A percentile compares a stretch with the other conserved stretches of the same genome.
These are phyloP conservation scores for Umbelopsis sp. DNA, from an alignment of 192 early-diverging fungal species.

Conservation along the genomic window DNA sequence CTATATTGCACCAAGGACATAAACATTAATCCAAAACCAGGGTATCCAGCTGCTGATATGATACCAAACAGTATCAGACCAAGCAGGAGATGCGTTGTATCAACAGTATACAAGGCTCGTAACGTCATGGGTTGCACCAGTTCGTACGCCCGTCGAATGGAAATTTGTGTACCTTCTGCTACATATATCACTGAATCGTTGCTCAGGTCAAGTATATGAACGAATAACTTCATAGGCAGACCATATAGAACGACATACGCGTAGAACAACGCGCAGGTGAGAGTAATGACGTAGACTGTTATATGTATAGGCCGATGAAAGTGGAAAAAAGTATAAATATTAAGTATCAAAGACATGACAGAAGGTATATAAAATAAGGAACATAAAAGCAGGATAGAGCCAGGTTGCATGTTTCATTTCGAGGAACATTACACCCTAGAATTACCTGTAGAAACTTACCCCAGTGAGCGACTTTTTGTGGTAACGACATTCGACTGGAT, in stretches of 20 bases:
- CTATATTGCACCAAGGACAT: not conserved
- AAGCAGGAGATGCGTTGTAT: constrained; percentile 1
- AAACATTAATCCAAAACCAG: not conserved
- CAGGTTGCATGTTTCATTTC: too few species aligned
- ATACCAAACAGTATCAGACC: not conserved
- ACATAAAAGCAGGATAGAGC: not conserved
- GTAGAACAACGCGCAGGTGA: not conserved
- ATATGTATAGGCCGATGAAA: not conserved
- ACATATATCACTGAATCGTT: not conserved
- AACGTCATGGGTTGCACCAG: not conserved
- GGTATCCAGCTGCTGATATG: not conserved
- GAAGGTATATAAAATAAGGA: too few species aligned
- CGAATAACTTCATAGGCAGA: not conserved
- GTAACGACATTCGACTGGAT: not conserved
- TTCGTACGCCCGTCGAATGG: constrained; percentile 1
- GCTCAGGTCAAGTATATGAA: not conserved
- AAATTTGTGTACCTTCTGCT: constrained; percentile 7
- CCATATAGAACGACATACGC: constrained; percentile 7
- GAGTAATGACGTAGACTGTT: not conserved
- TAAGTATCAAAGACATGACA: too few species aligned
- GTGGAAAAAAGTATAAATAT: not conserved
- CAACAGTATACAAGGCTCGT: not conserved
- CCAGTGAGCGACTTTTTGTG: not conserved
- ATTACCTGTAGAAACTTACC: not conserved
- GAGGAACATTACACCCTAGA: too few species aligned